Evolutionary conservation across 208 protist species (phyloP), one percentile per base, ranked within the genome.

Genomic region (Wallacemonas sp.): DNA sequence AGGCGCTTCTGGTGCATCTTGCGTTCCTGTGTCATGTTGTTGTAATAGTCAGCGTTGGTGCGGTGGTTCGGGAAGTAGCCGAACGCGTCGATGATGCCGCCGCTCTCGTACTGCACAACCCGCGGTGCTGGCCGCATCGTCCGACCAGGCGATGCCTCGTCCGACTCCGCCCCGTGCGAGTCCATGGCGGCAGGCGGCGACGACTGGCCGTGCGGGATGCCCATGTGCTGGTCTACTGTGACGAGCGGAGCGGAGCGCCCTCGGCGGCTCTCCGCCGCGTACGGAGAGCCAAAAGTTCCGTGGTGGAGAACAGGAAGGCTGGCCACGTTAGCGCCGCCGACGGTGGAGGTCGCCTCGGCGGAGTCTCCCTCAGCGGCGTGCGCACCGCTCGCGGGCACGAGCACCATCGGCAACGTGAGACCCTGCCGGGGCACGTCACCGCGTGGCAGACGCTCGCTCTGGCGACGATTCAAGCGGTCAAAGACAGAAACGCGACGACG

Each of bases 31-130:
- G 22, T 22, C 3, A 76, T 58, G 32, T 66, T 39, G 1, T 60
- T n/a, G 59, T 82, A 80, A 68, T 78, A 67, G 22, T 74, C 52
- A 3, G 69, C 59, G 19, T 80, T 26, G 2, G 76, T 73, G 30
- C 76, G 76, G 36, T 86, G 76, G 5, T 64, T 71, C 15, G 72
- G 60, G 66, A 80, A 86, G 73, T 86, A 86, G 39, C 79, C 77
- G 19, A 78, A 82, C 26, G 60, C 38, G 65, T 80, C 76, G 6
- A 86, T 67, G 8, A 80, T 55, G 19, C 79, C 79, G 12, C 73
- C 78, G 19, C 22, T 38, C 19, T 57, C 50, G 50, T 27, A 57
- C n/a, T 27, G 50, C 50, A 37, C 24, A 3, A 32, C 50, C 15
- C 29, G 50, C 50, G 33, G 50, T 19, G 38, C 50, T 3, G 50